A percentile compares a stretch with the other conserved stretches of the same genome.
Evolutionary conservation across 257 asterid species (phyloP).

Genomic region (Nyctanthes arbortristis): DNA sequence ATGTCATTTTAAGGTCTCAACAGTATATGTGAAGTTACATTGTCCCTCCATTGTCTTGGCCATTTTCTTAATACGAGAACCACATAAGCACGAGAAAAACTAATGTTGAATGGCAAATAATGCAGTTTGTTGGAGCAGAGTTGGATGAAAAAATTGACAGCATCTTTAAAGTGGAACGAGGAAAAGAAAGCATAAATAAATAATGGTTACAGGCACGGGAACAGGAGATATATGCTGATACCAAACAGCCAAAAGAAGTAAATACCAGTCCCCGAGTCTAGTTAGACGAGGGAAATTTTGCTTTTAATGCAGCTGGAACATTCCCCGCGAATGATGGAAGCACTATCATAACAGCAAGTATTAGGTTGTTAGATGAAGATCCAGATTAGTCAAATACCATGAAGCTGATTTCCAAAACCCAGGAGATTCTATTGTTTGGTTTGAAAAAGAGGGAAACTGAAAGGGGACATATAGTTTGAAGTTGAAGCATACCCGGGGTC

Average conservation of each 20-base stretch:
- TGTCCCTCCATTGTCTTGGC: background rate
- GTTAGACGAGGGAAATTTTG: conserved; percentile 77
- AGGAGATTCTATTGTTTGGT: background rate
- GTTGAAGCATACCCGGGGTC: conserved; percentile 78
- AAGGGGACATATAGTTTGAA: background rate
- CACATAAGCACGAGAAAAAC: conserved; percentile 13
- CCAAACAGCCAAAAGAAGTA: conserved; percentile 7
- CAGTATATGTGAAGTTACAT: background rate
- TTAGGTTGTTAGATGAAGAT: conserved; percentile 6
- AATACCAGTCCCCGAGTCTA: conserved; percentile 94
- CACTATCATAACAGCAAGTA: conserved; percentile 42
- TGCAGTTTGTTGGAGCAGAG: background rate
- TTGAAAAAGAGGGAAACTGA: background rate
- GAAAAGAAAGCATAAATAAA: background rate
- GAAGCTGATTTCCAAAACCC: background rate
- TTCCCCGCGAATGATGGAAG: conserved; percentile 99
- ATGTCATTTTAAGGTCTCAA: background rate
- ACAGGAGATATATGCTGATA: conserved; percentile 12
- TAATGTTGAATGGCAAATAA: background rate
- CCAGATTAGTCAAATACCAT: background rate
- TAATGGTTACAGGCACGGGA: conserved; percentile 12
- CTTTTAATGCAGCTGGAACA: conserved; percentile 89
- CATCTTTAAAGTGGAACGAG: background rate
- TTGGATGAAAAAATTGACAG: background rate
- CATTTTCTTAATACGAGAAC: background rate